Conservation (phyloP, 2,329 filamentous ascomycete genomes). For the Diaporthe amygdali region DNA sequence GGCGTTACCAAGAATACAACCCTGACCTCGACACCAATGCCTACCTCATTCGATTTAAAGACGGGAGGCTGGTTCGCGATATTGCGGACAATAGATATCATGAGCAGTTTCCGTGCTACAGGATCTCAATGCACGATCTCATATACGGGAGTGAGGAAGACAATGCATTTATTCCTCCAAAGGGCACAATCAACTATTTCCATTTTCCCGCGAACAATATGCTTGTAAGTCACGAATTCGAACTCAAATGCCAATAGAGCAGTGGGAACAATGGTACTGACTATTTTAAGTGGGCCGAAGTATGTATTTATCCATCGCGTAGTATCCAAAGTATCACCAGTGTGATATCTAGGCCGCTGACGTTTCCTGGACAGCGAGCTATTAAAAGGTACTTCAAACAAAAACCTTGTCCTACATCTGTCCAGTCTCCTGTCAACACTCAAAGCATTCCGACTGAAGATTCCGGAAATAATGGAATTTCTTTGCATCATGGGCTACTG, state of each 20-base stretch:
- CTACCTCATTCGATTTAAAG: constrained; percentile 23
- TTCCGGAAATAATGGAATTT: no score
- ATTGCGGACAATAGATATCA: constrained; percentile 17
- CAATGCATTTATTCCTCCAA: not conserved
- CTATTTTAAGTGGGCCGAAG: constrained; percentile 22
- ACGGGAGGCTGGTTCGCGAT: constrained; percentile 10
- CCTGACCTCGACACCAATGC: constrained; percentile 23
- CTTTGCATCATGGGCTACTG: not conserved
- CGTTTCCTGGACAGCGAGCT: not conserved
- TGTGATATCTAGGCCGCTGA: not conserved
- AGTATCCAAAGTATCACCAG: not conserved
- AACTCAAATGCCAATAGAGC: not conserved
- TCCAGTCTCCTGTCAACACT: not conserved
- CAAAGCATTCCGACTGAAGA: not conserved
- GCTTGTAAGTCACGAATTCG: constrained; percentile 19
- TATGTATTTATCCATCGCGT: not conserved
- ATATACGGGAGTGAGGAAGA: not conserved
- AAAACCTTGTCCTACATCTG: not conserved
- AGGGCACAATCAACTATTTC: constrained; percentile 26
- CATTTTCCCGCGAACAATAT: constrained; percentile 32
- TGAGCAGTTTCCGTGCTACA: constrained; percentile 21
- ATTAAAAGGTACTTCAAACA: constrained; percentile 15
- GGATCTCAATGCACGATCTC: constrained; percentile 19
- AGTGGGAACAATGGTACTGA: not conserved
- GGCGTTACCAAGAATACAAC: constrained; percentile 8